Percentiles rank a stretch among this genome's conserved stretches.
Conservation (phyloP, 1,284 basidiomycete species). For the Ustilago trichophora region DNA sequence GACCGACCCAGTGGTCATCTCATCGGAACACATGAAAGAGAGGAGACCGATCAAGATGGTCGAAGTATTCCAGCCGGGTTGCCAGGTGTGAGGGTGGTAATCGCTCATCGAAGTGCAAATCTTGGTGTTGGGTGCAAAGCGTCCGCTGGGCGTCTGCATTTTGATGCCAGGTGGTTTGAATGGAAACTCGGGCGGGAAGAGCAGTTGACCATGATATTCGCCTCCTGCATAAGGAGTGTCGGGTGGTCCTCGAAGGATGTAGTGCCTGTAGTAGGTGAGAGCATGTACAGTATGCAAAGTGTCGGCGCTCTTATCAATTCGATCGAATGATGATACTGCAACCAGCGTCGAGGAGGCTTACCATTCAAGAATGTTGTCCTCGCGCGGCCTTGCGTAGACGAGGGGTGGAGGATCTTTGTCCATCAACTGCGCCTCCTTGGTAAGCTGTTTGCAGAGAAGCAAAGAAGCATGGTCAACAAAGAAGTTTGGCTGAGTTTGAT, state of each 20-base stretch:
- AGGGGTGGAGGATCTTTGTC: slow-evolving; percentile 92
- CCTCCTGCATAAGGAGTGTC: slow-evolving; percentile 91
- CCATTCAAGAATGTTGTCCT: slow-evolving; percentile 84
- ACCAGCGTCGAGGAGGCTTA: too few species aligned
- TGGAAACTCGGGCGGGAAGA: slow-evolving; percentile 77
- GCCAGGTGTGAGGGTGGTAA: slow-evolving; percentile 89
- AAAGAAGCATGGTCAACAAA: too few species aligned
- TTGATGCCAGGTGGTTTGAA: slow-evolving; percentile 82
- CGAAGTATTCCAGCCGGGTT: slow-evolving; percentile 90
- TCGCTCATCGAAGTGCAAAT: slow-evolving; percentile 71
- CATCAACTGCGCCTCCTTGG: slow-evolving; percentile 91
- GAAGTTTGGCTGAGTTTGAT: background rate
- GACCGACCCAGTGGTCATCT: slow-evolving; percentile 93
- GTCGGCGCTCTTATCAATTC: too few species aligned
- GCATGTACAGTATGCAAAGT: too few species aligned
- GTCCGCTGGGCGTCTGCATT: slow-evolving; percentile 93
- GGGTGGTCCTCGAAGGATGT: slow-evolving; percentile 79
- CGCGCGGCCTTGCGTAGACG: slow-evolving; percentile 90
- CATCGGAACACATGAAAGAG: slow-evolving; percentile 94
- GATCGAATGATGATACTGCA: too few species aligned
- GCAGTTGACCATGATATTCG: slow-evolving; percentile 79
- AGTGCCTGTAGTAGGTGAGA: too few species aligned
- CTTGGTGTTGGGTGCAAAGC: slow-evolving; percentile 91
- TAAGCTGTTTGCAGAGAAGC: too few species aligned
- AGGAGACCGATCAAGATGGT: slow-evolving; percentile 94